Base-by-base conservation (phyloP, 306 rosid species). In the Acmispon strigosus region DNA sequence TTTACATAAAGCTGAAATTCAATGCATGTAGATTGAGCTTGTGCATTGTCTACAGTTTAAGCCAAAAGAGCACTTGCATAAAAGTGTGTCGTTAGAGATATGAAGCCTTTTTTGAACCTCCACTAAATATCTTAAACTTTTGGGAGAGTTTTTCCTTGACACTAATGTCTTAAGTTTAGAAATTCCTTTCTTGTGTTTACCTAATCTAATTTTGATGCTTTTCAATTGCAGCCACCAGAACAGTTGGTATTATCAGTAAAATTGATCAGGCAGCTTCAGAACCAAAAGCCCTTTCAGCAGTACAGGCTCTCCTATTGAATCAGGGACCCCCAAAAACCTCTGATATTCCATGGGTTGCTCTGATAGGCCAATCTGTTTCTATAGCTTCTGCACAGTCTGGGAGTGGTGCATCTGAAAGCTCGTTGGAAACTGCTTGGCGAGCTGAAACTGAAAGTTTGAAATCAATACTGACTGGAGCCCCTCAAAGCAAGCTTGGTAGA, bases 371-470 rank as follows among this genome's bases (percentile, higher is more conserved):
- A 66, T 94, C 99, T 18, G 99, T 94, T 73, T 70, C 99, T 49
- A 89, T 94, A 70, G 97, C 97, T 61, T 87, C 99, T 36, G 79
- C 97, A 15, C 98, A 93, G 80, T 89, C 99, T 76, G 97, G 96
- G 73, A 83, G 85, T 59, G 82, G 82, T 18, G 87, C 89, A 51
- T 83, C 98, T n/a, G 99, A 94, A 67, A 91, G 32, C 86, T 94
- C 99, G 29, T 76, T 94, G 82, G 99, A 94, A 83, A 94, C 96
- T 68, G 99, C 99, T 2, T 94, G 99, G 99, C 90, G 80, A 63
- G 99, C 99, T 66, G 99, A 94, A 82, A 91, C 88, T 77, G 99
- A 94, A 82, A 94, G 96, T 84, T 86, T 94, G 19, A 94, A 94
- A 81, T 90, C 99, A 48, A 94, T 94, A 76, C 73, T 94, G 73